Conservation (phyloP, 1,284 basidiomycete species). For the Ganoderma sinense region DNA sequence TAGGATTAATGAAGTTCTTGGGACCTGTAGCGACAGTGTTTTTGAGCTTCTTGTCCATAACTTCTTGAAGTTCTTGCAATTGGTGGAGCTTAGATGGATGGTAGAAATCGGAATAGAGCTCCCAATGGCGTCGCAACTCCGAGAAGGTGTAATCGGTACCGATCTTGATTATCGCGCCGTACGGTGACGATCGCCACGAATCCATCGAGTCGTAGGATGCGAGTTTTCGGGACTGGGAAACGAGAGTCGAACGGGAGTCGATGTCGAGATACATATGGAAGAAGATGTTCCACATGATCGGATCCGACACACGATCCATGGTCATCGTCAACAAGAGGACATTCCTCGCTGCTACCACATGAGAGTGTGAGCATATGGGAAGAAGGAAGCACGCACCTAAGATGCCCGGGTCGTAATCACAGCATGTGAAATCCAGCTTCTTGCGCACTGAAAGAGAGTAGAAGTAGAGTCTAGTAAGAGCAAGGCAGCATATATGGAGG, state of each 20-base stretch:
- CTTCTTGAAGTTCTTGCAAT: constrained; percentile 25
- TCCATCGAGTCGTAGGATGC: constrained; percentile 44
- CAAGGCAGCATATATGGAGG: not conserved
- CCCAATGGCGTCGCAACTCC: constrained; percentile 54
- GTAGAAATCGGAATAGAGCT: constrained; percentile 24
- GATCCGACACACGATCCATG: constrained; percentile 40
- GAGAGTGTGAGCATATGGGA: not conserved
- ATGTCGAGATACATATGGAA: constrained; percentile 62
- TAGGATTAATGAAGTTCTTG: too few species aligned
- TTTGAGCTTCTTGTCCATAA: constrained; percentile 15
- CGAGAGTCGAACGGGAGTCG: constrained; percentile 45
- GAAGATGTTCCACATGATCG: constrained; percentile 61
- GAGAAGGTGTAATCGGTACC: constrained; percentile 48
- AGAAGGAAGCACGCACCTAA: constrained; percentile 49
- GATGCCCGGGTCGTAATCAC: constrained; percentile 62
- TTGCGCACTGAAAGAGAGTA: constrained; percentile 38
- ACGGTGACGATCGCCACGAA: constrained; percentile 52
- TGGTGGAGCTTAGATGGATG: constrained; percentile 23
- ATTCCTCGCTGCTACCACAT: constrained; percentile 46
- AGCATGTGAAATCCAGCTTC: constrained; percentile 64
- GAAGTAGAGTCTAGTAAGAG: constrained; percentile 32
- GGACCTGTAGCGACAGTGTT: not conserved
- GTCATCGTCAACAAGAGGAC: constrained; percentile 45
- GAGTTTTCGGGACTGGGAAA: constrained; percentile 54
- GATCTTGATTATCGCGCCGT: constrained; percentile 46